A percentile compares a stretch with the other conserved stretches of the same genome.
Evolutionary conservation across 345 rosid species (phyloP).

Genomic region (Pugionium dolabratum): DNA sequence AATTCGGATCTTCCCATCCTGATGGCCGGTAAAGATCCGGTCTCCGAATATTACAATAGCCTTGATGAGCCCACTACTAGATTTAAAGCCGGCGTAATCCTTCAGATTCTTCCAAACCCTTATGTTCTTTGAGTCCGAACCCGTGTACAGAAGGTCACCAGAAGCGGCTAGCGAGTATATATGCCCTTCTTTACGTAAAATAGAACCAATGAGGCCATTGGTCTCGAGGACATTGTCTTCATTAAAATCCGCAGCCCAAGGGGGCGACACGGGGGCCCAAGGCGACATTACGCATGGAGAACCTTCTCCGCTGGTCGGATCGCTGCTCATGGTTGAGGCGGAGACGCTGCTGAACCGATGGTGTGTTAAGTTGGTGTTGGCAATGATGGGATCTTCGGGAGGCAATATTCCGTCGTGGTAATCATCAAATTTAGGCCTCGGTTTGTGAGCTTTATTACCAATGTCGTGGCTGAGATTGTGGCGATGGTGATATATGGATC

Average conservation of each 20-base stretch:
- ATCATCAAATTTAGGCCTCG: conserved; percentile 54
- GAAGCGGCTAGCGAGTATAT: conserved; percentile 63
- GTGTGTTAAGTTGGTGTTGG: conserved; percentile 28
- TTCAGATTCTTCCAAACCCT: conserved; percentile 68
- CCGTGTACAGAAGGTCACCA: conserved; percentile 66
- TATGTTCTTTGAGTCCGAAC: conserved; percentile 71
- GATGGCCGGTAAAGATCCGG: conserved; percentile 64
- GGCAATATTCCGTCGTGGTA: conserved; percentile 45
- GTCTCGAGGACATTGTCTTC: conserved; percentile 36
- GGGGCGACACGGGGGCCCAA: conserved; percentile 58
- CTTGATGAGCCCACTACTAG: conserved; percentile 60
- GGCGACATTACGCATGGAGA: conserved; percentile 64
- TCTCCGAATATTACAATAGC: conserved; percentile 47
- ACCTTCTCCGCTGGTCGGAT: conserved; percentile 50
- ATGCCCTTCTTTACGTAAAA: conserved; percentile 69
- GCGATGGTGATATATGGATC: conserved; percentile 26
- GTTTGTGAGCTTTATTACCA: conserved; percentile 19
- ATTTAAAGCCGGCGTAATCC: conserved; percentile 61
- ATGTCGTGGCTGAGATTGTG: conserved; percentile 11
- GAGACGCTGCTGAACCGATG: conserved; percentile 47
- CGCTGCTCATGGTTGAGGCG: conserved; percentile 41
- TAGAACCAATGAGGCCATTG: conserved; percentile 58
- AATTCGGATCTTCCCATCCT: conserved; percentile 66
- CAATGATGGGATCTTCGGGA: conserved; percentile 25
- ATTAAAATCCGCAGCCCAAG: conserved; percentile 33